Percentiles rank a stretch among this genome's conserved stretches.
Evolutionary conservation across 345 rosid species (phyloP).

Genomic region (Linum trigynum): DNA sequence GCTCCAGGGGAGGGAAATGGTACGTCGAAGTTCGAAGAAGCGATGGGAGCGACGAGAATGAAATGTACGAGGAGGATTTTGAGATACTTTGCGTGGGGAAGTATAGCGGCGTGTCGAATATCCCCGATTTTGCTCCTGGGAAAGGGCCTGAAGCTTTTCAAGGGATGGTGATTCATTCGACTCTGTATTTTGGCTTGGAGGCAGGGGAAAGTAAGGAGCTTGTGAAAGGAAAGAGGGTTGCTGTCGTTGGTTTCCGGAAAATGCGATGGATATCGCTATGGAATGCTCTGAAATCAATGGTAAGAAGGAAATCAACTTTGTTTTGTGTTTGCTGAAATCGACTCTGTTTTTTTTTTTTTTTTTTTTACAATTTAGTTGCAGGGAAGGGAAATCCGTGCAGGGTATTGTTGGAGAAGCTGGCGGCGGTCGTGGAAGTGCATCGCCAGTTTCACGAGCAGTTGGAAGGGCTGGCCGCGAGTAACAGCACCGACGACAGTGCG

Average conservation of each 20-base stretch:
- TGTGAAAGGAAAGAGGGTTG: conserved; percentile 24
- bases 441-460: neutral
- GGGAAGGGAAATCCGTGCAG: conserved; percentile 30
- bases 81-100: conserved; percentile 21
- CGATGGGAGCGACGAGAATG: conserved; percentile 4
- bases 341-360: neutral
- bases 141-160: conserved; percentile 36
- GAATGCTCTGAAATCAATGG: conserved; percentile 31
- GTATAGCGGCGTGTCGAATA: conserved; percentile 17
- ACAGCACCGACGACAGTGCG: neutral
- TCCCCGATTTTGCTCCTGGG: conserved; percentile 30
- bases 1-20: conserved; percentile 28
- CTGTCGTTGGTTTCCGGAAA: conserved; percentile 31
- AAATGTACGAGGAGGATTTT: conserved; percentile 24
- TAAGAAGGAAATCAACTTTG: neutral
- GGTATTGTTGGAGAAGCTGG: neutral
- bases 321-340: neutral
- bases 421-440: neutral
- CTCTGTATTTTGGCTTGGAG: conserved; percentile 29
- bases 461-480: too few relatives aligned
- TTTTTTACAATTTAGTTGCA: conserved; percentile 3
- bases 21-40: conserved; percentile 16
- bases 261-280: conserved; percentile 31
- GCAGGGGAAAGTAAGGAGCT: conserved; percentile 3
- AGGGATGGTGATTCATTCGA: conserved; percentile 35